A percentile compares a stretch with the other conserved stretches of the same genome.
phyloP scores from a whole-genome alignment of 1,139 yeast species.

The Blastobotrys serpentis region DNA sequence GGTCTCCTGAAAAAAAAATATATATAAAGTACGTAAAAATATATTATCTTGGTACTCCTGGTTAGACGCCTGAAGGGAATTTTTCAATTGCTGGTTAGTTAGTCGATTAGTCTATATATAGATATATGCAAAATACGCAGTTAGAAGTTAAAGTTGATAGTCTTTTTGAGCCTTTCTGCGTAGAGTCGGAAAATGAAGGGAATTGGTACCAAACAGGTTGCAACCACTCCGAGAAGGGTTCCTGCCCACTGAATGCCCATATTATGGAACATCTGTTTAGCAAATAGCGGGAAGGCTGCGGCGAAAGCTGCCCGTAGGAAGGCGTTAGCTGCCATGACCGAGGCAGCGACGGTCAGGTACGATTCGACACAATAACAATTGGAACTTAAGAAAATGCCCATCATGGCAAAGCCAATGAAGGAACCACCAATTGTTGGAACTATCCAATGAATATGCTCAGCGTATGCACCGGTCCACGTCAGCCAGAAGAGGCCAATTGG shows the following conservation, averaged over 20 bases:
- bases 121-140: neutral
- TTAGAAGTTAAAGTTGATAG: slow-evolving; percentile 59
- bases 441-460: slow-evolving; percentile 68
- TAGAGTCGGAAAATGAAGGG: slow-evolving; percentile 66
- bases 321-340: slow-evolving; percentile 85
- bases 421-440: slow-evolving; percentile 74
- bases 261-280: slow-evolving; percentile 65
- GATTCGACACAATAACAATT: slow-evolving; percentile 75
- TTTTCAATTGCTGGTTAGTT: no score
- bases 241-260: slow-evolving; percentile 84
- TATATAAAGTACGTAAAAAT: no score
- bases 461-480: slow-evolving; percentile 79
- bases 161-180: slow-evolving; percentile 52
- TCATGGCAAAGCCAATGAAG: slow-evolving; percentile 69
- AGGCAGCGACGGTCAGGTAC: slow-evolving; percentile 75
- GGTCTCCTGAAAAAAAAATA: no score
- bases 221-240: slow-evolving; percentile 66
- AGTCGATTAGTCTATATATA: neutral
- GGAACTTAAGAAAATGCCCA: slow-evolving; percentile 72
- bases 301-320: slow-evolving; percentile 73
- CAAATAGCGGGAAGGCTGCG: slow-evolving; percentile 76
- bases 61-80: no score
- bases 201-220: slow-evolving; percentile 65
- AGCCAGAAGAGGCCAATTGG: slow-evolving; percentile 79
- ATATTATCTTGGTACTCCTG: no score